Percentiles rank a stretch among this genome's conserved stretches.
Evolutionary conservation across 2,329 filamentous ascomycete genomes (phyloP).

Genomic region (Neobulgaria alba): DNA sequence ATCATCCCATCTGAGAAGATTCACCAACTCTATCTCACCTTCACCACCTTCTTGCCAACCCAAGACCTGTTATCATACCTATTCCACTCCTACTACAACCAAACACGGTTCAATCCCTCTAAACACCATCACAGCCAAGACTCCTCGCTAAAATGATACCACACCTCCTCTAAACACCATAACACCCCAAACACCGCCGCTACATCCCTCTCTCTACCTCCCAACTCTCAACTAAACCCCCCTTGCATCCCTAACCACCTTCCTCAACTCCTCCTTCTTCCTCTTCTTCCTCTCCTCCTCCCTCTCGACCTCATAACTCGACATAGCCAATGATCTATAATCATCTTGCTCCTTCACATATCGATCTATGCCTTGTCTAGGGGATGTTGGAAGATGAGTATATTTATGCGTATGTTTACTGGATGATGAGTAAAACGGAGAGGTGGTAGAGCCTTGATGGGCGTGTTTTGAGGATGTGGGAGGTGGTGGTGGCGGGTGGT

Average conservation of each 20-base stretch:
- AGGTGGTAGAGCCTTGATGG: constrained; percentile 7
- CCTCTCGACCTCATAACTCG: constrained; percentile 16
- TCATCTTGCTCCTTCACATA: constrained; percentile 15
- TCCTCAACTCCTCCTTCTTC: constrained; percentile 6
- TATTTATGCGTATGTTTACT: constrained; percentile 24
- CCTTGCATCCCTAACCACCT: constrained; percentile 1
- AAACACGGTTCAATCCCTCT: no score
- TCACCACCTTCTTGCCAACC: no score
- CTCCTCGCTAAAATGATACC: no score
- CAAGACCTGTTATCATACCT: no score
- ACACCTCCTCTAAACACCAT: no score
- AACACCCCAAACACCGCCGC: no score
- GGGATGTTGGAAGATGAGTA: background rate
- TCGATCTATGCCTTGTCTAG: constrained; percentile 1
- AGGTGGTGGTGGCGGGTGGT: background rate
- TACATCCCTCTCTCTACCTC: background rate
- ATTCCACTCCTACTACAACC: no score
- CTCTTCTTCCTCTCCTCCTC: constrained; percentile 6
- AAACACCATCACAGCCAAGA: no score
- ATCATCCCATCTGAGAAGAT: no score
- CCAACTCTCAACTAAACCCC: background rate
- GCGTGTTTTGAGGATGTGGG: constrained; percentile 8
- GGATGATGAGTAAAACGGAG: background rate
- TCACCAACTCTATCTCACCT: no score
- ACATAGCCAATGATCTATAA: constrained; percentile 10